phyloP scores from a whole-genome alignment of 169 alveolate genomes.

The Plasmodium inui region DNA sequence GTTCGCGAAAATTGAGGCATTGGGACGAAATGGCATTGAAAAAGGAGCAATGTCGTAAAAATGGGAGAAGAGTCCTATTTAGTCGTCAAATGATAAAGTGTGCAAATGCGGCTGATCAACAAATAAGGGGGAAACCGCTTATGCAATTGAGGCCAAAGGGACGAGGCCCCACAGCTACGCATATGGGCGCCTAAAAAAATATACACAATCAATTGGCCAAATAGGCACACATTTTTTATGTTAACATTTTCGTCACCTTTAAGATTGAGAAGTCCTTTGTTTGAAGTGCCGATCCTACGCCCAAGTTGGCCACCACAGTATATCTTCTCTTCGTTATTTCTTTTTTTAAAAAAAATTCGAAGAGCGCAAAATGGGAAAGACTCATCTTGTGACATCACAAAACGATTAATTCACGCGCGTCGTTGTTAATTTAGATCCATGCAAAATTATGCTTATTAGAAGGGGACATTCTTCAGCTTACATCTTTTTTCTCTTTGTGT shows the following conservation, averaged over 20 bases:
- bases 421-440: background rate
- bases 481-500: background rate
- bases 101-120: background rate
- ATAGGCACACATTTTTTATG: background rate
- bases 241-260: background rate
- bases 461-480: background rate
- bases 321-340: background rate
- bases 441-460: background rate
- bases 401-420: background rate
- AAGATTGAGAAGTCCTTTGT: background rate
- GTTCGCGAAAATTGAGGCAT: background rate
- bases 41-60: background rate
- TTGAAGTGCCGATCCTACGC: background rate
- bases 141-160: background rate
- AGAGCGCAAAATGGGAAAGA: background rate
- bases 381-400: background rate
- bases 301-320: background rate
- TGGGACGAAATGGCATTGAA: background rate
- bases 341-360: background rate
- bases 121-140: background rate
- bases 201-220: background rate
- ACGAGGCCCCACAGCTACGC: background rate
- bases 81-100: background rate
- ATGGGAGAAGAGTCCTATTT: background rate
- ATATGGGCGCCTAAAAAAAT: background rate